Conservation (phyloP, 768 basidiomycete species). For the Cyclocybe aegerita region DNA sequence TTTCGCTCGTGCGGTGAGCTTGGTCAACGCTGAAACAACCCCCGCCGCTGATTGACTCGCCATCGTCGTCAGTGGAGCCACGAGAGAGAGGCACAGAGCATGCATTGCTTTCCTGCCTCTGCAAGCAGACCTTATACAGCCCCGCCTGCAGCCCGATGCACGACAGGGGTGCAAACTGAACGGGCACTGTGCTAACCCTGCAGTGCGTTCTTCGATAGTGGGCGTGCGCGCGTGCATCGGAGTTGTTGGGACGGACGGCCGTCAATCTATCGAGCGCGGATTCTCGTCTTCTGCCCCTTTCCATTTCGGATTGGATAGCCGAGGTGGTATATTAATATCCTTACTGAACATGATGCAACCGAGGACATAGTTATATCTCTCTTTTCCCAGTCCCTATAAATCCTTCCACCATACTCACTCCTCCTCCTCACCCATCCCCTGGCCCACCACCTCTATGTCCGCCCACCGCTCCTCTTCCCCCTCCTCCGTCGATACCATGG, state of each 20-base stretch:
- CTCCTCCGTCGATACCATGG: background rate
- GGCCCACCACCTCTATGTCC: background rate
- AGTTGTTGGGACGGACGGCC: background rate
- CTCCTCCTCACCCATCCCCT: background rate
- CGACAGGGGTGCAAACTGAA: no score
- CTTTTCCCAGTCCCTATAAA: constrained; percentile 13
- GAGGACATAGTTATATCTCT: constrained; percentile 6
- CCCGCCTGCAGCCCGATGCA: no score
- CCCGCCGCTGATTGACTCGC: no score
- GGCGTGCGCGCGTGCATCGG: constrained; percentile 1
- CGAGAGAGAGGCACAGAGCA: no score
- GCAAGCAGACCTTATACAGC: no score
- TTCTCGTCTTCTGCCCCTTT: constrained; percentile 3
- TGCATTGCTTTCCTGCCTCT: no score
- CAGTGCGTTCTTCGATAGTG: no score
- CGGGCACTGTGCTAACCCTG: no score
- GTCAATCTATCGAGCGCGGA: no score
- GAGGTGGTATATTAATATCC: constrained; percentile 18
- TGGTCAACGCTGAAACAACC: no score
- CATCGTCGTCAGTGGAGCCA: no score
- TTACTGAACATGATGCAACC: constrained; percentile 11
- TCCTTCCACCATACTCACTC: constrained; percentile 2
- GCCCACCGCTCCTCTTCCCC: background rate
- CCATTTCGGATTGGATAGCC: constrained; percentile 13
- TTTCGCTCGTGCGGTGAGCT: no score